phyloP scores from a whole-genome alignment of 495 filamentous ascomycete species.

The Aspergillus cavernicola region DNA sequence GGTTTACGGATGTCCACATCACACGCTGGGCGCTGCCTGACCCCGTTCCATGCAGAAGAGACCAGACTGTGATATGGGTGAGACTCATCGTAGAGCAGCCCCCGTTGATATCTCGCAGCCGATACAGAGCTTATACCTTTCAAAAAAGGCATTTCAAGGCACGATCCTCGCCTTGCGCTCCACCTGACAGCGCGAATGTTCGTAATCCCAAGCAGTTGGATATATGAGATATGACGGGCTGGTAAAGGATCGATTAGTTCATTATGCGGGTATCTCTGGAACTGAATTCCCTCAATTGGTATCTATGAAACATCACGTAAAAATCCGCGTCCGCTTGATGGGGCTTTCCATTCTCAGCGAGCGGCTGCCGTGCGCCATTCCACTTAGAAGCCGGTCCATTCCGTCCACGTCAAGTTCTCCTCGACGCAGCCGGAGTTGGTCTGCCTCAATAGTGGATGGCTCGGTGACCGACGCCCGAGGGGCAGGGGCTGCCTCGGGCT shows the following conservation, averaged over 20 bases:
- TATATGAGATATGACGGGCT: not conserved
- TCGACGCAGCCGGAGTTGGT: constrained; percentile 41
- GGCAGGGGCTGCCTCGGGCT: constrained; percentile 21
- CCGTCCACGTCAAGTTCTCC: constrained; percentile 51
- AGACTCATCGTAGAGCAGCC: not conserved
- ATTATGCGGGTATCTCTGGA: constrained; percentile 26
- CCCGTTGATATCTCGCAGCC: constrained; percentile 51
- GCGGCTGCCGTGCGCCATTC: constrained; percentile 36
- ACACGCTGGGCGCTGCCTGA: not conserved
- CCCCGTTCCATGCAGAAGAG: not conserved
- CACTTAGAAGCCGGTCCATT: constrained; percentile 48
- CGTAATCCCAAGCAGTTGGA: constrained; percentile 7
- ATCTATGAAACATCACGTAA: constrained; percentile 23
- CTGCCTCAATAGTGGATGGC: constrained; percentile 25
- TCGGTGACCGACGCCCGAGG: constrained; percentile 16
- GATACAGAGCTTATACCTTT: constrained; percentile 56
- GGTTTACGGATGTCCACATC: constrained; percentile 8
- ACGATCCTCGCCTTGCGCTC: constrained; percentile 55
- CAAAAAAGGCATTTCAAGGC: constrained; percentile 49
- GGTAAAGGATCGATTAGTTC: constrained; percentile 3
- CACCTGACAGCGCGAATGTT: constrained; percentile 51
- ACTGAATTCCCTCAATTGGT: constrained; percentile 11
- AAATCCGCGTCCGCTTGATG: constrained; percentile 40
- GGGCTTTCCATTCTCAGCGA: constrained; percentile 38
- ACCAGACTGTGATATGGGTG: constrained; percentile 10